Percentiles rank a stretch among this genome's conserved stretches.
phyloP scores from a whole-genome alignment of 106 monocot genomes.

The Hemerocallis citrina region DNA sequence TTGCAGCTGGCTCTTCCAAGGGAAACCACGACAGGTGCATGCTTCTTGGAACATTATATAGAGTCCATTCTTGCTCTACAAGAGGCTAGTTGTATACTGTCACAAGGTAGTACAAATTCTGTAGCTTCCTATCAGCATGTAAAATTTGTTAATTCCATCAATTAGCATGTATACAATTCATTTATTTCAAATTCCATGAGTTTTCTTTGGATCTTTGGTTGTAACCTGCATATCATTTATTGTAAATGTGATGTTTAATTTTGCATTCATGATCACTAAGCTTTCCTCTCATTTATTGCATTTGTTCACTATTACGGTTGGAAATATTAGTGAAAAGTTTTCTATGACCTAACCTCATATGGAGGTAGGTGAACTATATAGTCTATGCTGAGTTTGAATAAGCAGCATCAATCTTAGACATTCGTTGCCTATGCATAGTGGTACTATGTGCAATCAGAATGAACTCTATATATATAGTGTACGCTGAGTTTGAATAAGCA shows the following conservation, averaged over 20 bases:
- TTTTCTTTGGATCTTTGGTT: not conserved
- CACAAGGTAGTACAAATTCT: constrained; percentile 29
- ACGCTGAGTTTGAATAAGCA: no score
- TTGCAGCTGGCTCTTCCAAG: constrained; percentile 79
- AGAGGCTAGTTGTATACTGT: constrained; percentile 49
- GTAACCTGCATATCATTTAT: not conserved
- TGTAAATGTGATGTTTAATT: not conserved
- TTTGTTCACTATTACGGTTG: no score
- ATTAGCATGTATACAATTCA: not conserved
- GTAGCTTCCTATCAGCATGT: not conserved
- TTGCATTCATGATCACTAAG: not conserved
- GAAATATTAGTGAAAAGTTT: no score
- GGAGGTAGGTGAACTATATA: no score
- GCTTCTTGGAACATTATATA: constrained; percentile 87
- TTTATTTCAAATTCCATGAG: not conserved
- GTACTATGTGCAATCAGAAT: no score
- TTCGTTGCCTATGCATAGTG: no score
- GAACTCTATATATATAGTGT: no score
- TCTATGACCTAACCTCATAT: no score
- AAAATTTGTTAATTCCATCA: not conserved
- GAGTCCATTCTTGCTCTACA: constrained; percentile 85
- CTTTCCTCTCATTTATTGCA: no score
- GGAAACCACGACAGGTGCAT: constrained; percentile 73
- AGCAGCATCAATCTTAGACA: no score
- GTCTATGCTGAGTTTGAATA: no score